phyloP scores from a whole-genome alignment of 306 rosid genomes.

The Corylus avellana region DNA sequence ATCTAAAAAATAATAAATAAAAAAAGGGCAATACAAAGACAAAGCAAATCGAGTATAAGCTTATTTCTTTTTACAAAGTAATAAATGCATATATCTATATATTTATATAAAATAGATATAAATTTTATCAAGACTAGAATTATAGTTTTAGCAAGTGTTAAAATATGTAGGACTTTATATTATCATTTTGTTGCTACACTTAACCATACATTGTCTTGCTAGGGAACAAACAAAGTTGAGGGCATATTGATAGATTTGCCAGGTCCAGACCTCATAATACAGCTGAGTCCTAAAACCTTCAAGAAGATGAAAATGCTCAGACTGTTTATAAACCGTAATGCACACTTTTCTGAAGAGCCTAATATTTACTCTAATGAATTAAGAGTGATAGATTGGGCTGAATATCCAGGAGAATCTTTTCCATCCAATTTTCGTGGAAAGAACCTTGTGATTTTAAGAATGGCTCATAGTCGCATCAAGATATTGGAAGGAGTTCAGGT shows the following conservation, averaged over 20 bases:
- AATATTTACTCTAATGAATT: constrained; percentile 34
- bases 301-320: constrained; percentile 27
- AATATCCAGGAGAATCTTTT: constrained; percentile 26
- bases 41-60: no score
- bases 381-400: constrained; percentile 40
- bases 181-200: no score
- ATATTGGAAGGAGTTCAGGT: constrained; percentile 23
- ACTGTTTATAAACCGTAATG: constrained; percentile 30
- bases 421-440: constrained; percentile 34
- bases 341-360: constrained; percentile 15
- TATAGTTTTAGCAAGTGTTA: no score
- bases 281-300: constrained; percentile 26
- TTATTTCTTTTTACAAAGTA: no score
- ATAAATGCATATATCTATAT: no score
- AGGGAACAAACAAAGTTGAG: constrained; percentile 27
- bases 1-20: no score
- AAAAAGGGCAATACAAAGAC: no score
- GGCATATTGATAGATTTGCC: constrained; percentile 30
- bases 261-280: neutral
- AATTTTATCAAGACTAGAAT: no score
- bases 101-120: no score
- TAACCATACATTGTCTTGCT: neutral
- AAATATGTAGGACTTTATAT: no score
- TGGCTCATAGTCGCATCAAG: constrained; percentile 29
- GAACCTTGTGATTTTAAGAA: constrained; percentile 28